Base-by-base conservation (phyloP, 257 asterid genomes). In the Anisodus tanguticus region DNA sequence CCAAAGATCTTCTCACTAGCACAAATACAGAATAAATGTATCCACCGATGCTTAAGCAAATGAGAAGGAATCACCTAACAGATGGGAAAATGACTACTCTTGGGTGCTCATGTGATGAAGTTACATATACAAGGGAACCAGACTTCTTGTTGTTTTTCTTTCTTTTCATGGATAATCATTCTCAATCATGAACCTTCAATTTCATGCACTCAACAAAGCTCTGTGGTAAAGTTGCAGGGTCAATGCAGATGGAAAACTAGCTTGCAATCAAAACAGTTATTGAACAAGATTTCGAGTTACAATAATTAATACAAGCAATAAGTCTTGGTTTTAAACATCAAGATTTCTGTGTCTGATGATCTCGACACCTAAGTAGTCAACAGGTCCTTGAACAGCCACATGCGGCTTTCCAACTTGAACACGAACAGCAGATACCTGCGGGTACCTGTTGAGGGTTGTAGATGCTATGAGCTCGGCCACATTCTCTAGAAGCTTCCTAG, bases 321-420 rank as follows among this genome's bases (percentile, higher is more conserved):
- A 59, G 26, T 17, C 4, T 2, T 17, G 9, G 66, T 17, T 59
- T 59, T 59, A 59, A 59, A 19, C 66, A 16, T 62, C 84, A 41
- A 15, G 19, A 63, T 16, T 69, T 60, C 95, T 90, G 76, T 90
- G 77, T 74, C 99, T 90, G 9, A 74, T 58, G 80, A 95, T 94
- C 93, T 95, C 97, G 10, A 95, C 93, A 0, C 99, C 99, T 88
- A 95, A 88, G 87, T 94, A 94, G 87, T 94, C 98, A 8, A 95
- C 89, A 8, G 92, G 85, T 49, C 99, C 98, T 7, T 84, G 84
- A 78, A 95, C 98, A 0, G 98, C 98, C 4, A 95, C 98, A 45
- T 94, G 98, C 0, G 99, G 99, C 93, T 95, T 95, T 43, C 95
- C 98, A 8, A 95, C 91, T 84, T 91, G 92, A 47, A 95, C 88